Evolutionary conservation across 2,329 filamentous ascomycete species (phyloP).

Genomic region (Aspergillus vadensis): DNA sequence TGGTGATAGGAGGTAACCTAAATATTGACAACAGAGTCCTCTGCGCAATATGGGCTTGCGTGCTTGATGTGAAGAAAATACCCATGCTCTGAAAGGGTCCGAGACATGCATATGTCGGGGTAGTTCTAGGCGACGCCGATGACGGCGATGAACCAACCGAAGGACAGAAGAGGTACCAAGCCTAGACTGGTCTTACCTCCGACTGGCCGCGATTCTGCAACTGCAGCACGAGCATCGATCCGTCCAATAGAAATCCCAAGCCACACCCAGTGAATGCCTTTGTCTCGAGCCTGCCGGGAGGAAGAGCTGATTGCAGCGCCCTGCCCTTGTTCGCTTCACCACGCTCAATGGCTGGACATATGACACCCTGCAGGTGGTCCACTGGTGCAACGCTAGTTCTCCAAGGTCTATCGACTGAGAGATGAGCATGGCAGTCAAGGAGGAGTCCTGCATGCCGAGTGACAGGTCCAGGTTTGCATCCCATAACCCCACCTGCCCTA

Average conservation of each 20-base stretch:
- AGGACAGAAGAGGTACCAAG: not conserved
- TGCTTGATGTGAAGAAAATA: not conserved
- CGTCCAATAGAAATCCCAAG: not conserved
- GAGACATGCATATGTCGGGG: not conserved
- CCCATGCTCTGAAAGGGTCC: not conserved
- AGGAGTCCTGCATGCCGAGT: not conserved
- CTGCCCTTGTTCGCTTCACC: not conserved
- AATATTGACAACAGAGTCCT: not conserved
- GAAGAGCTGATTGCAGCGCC: not conserved
- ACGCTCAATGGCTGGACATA: not conserved
- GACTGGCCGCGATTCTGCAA: not conserved
- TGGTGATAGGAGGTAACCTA: not conserved
- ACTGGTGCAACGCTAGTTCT: not conserved
- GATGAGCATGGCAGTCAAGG: not conserved
- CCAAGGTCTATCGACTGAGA: not conserved
- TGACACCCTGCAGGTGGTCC: not conserved
- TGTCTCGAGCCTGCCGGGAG: not conserved
- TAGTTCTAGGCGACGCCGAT: not conserved
- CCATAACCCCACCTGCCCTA: not conserved
- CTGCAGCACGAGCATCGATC: not conserved
- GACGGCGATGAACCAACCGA: not conserved
- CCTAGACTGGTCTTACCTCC: not conserved
- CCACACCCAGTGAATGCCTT: not conserved
- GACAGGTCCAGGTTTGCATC: not conserved
- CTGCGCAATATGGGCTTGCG: not conserved